A percentile compares a stretch with the other conserved stretches of the same genome.
phyloP scores from a whole-genome alignment of 2,329 filamentous ascomycete species.

The Xylariaceae sp. region DNA sequence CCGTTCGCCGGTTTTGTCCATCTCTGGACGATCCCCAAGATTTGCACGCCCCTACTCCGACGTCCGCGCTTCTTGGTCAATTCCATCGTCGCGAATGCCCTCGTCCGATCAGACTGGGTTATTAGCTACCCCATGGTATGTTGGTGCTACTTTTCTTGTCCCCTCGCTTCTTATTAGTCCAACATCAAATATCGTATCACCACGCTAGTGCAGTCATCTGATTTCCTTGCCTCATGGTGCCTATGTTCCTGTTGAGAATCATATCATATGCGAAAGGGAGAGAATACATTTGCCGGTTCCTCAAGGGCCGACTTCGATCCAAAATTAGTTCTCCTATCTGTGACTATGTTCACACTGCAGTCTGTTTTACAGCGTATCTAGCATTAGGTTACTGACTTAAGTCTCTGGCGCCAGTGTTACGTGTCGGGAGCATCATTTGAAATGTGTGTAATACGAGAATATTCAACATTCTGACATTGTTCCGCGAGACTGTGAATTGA shows the following conservation, averaged over 20 bases:
- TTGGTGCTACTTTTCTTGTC: background rate
- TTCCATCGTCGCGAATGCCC: constrained; percentile 30
- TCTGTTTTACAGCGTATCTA: too few species aligned
- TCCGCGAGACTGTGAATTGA: constrained; percentile 15
- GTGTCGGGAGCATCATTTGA: constrained; percentile 47
- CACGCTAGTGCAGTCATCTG: too few species aligned
- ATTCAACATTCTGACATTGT: background rate
- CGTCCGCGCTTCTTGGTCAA: background rate
- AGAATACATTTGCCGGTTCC: background rate
- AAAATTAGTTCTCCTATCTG: too few species aligned
- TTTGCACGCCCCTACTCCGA: constrained; percentile 11
- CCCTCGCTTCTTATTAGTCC: too few species aligned
- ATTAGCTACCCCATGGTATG: constrained; percentile 35
- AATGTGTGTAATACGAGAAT: constrained; percentile 36
- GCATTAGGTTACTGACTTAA: too few species aligned
- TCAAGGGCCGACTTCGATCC: too few species aligned
- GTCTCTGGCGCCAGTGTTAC: constrained; percentile 35
- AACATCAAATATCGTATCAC: too few species aligned
- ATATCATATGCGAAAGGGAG: background rate
- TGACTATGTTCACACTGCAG: too few species aligned
- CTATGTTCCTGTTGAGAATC: background rate
- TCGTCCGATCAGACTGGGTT: constrained; percentile 30
- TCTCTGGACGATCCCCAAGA: constrained; percentile 22
- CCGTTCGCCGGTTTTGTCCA: constrained; percentile 31
- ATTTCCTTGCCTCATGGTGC: too few species aligned